phyloP scores from a whole-genome alignment of 2,329 filamentous ascomycete species.

The Apiospora saccharicola region DNA sequence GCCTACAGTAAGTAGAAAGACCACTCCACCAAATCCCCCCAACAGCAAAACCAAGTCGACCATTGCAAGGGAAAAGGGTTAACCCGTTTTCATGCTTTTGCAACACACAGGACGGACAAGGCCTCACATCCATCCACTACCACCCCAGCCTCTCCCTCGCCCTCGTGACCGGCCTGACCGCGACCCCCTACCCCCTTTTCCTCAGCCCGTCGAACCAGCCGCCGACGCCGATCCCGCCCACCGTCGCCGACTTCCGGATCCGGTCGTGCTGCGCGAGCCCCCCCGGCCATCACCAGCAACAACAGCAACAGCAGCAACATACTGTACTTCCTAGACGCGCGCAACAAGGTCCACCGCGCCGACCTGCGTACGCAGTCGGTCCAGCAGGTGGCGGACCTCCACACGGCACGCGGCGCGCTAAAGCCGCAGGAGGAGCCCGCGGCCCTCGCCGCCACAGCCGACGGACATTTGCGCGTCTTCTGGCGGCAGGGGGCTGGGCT shows the following conservation, averaged over 20 bases:
- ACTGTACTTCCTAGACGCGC: slow-evolving; percentile 16
- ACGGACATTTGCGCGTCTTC: too few relatives aligned
- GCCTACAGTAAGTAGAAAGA: background rate
- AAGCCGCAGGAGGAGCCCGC: too few relatives aligned
- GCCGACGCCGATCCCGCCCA: background rate
- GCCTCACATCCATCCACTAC: slow-evolving; percentile 26
- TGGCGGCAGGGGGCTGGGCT: background rate
- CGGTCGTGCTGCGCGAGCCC: too few relatives aligned
- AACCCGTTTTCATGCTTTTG: too few relatives aligned
- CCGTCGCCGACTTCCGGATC: too few relatives aligned
- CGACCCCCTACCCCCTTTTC: slow-evolving; percentile 27
- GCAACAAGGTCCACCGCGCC: slow-evolving; percentile 19
- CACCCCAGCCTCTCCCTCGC: slow-evolving; percentile 25
- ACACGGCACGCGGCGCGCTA: slow-evolving; percentile 24
- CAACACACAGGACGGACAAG: slow-evolving; percentile 24
- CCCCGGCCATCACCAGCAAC: too few relatives aligned
- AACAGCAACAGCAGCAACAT: too few relatives aligned
- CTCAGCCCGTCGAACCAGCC: slow-evolving; percentile 14
- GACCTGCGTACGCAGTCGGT: slow-evolving; percentile 21
- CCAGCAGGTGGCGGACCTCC: slow-evolving; percentile 25
- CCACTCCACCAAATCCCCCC: too few relatives aligned
- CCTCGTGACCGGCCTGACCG: slow-evolving; percentile 25
- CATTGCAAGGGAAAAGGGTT: too few relatives aligned
- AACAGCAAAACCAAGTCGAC: too few relatives aligned
- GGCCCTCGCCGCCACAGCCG: too few relatives aligned